These are phyloP conservation scores for Neurospora africana DNA, from an alignment of 495 filamentous ascomycete genomes.

Conservation along the genomic window DNA sequence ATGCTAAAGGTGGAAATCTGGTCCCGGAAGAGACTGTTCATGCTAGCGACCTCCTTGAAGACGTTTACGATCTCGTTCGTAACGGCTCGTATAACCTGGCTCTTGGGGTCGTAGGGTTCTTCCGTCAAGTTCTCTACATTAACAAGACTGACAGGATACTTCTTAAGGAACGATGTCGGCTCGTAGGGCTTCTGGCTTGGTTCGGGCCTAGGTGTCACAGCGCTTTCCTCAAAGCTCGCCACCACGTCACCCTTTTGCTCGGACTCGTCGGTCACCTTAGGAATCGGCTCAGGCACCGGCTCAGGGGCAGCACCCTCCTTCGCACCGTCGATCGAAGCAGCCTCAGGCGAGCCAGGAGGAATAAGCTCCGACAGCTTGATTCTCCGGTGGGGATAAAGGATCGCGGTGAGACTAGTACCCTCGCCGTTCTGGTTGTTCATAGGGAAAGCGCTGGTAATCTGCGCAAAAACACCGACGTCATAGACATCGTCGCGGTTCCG, in stretches of 20 bases:
- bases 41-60: slow-evolving; percentile 87
- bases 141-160: slow-evolving; percentile 83
- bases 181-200: slow-evolving; percentile 54
- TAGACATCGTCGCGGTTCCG: slow-evolving; percentile 80
- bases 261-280: slow-evolving; percentile 32
- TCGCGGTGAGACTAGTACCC: slow-evolving; percentile 67
- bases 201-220: slow-evolving; percentile 39
- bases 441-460: slow-evolving; percentile 91
- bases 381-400: slow-evolving; percentile 89
- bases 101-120: slow-evolving; percentile 81
- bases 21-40: slow-evolving; percentile 94
- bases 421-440: slow-evolving; percentile 54
- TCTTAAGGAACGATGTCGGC: slow-evolving; percentile 80
- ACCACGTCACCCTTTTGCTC: slow-evolving; percentile 79
- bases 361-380: slow-evolving; percentile 81
- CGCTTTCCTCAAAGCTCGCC: slow-evolving; percentile 87
- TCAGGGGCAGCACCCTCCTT: slow-evolving; percentile 31
- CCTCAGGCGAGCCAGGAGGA: slow-evolving; percentile 42
- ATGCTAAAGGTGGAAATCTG: slow-evolving; percentile 96
- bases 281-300: slow-evolving; percentile 45
- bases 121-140: slow-evolving; percentile 89
- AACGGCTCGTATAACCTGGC: slow-evolving; percentile 72
- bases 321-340: slow-evolving; percentile 5
- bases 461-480: slow-evolving; percentile 92
- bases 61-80: slow-evolving; percentile 97